Evolutionary conservation across 176 grass and related monocot species (phyloP), one percentile per base, ranked within the genome.

Genomic region (Phragmites australis): DNA sequence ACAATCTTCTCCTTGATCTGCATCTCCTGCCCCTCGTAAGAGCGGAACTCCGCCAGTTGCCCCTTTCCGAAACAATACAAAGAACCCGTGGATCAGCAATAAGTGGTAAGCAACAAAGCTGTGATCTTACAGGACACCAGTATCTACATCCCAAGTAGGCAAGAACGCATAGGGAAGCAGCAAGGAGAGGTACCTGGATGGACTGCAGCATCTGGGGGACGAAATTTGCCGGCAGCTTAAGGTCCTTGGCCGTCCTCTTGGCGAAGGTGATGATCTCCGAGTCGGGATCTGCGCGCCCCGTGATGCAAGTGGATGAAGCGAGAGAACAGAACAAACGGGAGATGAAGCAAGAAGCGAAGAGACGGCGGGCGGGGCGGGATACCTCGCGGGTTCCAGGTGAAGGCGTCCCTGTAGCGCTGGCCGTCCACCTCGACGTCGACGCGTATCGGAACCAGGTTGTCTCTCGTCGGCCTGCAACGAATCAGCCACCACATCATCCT

Each of bases 21-120:
- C 96, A 98, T 95, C 57, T 98, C 96, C 90, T 98, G 92, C 53
- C 96, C 92, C 68, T 94, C 96, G 69, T 83, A 95, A 16, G 96
- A 98, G 57, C 93, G 92, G 51, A 94, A 95, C 48, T 98, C 96
- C 0, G 96, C 88, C 25, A 98, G 23, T 86, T 98, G 96, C 15
- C 85, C 87, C 95, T 97, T 48, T 42, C 13, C 9, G 8, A 18
- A 27, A 76, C 11, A 51, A 17, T 21, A 75, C 1, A 60, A 17
- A 44, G 26, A 44, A 46, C 4, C 0, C 6, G 54, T 7, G 14
- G 2, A 41, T 44, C 0, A 40, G 17, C 17, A 13, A 43, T 26
- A n/a, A 70, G 10, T 39, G 34, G 29, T 12, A 16, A 59, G 75
- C 9, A 11, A 73, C 16, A 47, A 30, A 59, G 27, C 11, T 48